Percentiles rank a stretch among this genome's conserved stretches.
Conservation (phyloP, 768 basidiomycete genomes). For the Fomitopsis pulvina region DNA sequence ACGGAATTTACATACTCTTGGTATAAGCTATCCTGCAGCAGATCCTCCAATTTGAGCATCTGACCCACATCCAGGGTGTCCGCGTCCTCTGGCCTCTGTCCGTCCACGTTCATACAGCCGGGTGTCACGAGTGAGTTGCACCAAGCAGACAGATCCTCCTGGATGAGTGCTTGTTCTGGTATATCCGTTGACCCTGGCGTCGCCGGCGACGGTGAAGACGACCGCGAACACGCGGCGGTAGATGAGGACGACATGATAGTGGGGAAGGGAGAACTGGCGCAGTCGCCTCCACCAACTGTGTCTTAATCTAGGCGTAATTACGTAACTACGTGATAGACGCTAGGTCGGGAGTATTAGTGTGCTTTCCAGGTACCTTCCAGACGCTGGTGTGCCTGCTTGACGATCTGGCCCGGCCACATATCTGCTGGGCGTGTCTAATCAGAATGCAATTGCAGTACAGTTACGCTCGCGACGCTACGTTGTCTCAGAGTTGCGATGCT, state of each 20-base stretch:
- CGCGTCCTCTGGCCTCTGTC: conserved; percentile 32
- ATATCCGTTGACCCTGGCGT: conserved; percentile 61
- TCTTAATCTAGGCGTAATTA: neutral
- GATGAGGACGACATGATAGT: conserved; percentile 54
- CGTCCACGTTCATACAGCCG: conserved; percentile 33
- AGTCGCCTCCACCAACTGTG: neutral
- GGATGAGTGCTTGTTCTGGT: conserved; percentile 43
- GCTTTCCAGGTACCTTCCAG: too few species aligned
- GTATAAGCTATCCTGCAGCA: conserved; percentile 68
- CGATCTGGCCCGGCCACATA: too few species aligned
- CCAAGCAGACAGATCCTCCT: conserved; percentile 53
- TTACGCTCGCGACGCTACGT: too few species aligned
- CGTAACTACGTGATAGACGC: neutral
- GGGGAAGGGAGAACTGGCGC: neutral
- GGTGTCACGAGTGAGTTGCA: conserved; percentile 40
- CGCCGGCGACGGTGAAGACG: conserved; percentile 63
- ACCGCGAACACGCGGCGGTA: conserved; percentile 53
- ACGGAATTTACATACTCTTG: conserved; percentile 50
- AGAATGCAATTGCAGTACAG: too few species aligned
- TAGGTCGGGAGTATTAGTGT: neutral
- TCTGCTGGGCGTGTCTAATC: too few species aligned
- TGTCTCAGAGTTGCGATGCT: too few species aligned
- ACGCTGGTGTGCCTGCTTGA: too few species aligned
- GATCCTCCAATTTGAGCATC: conserved; percentile 66
- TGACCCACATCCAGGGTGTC: conserved; percentile 33